These are phyloP conservation scores for Microdochium nivale DNA, from an alignment of 2,329 filamentous ascomycete genomes.

Conservation along the genomic window DNA sequence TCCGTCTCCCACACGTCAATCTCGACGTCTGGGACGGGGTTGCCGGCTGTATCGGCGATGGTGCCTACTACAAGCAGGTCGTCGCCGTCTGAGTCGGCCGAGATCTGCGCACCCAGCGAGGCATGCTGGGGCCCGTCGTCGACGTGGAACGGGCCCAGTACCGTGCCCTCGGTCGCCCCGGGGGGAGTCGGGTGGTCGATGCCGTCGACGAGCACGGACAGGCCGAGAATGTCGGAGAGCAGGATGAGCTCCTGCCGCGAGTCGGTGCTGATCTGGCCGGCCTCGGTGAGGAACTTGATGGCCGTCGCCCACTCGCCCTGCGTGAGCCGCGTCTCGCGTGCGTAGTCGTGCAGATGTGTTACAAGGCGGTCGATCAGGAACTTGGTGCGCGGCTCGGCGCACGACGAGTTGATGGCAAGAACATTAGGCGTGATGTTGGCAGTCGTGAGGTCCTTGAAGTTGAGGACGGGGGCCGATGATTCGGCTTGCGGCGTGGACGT, in stretches of 20 bases:
- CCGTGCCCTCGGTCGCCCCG: slow-evolving; percentile 64
- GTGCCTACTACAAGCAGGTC: slow-evolving; percentile 67
- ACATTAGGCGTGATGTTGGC: slow-evolving; percentile 77
- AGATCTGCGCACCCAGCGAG: slow-evolving; percentile 51
- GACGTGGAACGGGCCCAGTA: slow-evolving; percentile 77
- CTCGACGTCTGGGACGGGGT: slow-evolving; percentile 55
- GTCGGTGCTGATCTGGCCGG: slow-evolving; percentile 66
- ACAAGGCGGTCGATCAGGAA: slow-evolving; percentile 69
- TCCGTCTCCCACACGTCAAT: slow-evolving; percentile 85
- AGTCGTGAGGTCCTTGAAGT: slow-evolving; percentile 52
- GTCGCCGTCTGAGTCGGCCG: slow-evolving; percentile 60
- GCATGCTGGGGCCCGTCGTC: slow-evolving; percentile 53
- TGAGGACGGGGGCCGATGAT: neutral
- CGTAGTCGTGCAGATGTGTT: slow-evolving; percentile 73
- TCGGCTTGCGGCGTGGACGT: neutral
- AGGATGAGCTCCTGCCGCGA: slow-evolving; percentile 75
- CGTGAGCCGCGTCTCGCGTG: slow-evolving; percentile 67
- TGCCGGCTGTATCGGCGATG: slow-evolving; percentile 54
- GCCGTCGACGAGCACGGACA: slow-evolving; percentile 71
- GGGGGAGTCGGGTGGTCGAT: slow-evolving; percentile 77
- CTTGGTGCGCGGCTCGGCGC: slow-evolving; percentile 53
- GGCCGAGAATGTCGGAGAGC: slow-evolving; percentile 69
- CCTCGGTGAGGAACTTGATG: slow-evolving; percentile 61
- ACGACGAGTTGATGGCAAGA: slow-evolving; percentile 65
- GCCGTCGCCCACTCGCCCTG: slow-evolving; percentile 72